Evolutionary conservation across 2,329 filamentous ascomycete species (phyloP).

Genomic region (Calonectria pseudoreteaudii): DNA sequence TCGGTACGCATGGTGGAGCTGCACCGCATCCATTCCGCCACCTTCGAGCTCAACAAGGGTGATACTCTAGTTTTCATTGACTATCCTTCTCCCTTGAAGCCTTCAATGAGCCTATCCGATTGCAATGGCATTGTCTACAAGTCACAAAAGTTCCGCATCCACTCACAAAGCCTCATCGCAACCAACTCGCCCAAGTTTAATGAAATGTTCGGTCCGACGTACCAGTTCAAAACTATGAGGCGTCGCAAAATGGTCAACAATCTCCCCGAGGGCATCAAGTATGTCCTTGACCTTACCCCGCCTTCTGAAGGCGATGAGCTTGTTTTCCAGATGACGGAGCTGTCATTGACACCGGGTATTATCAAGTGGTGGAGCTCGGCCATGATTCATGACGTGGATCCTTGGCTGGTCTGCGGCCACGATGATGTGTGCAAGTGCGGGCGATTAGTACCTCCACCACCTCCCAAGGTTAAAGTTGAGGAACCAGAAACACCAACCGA

Average conservation of each 20-base stretch:
- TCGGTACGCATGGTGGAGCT: conserved; percentile 41
- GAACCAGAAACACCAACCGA: neutral
- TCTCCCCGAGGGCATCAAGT: conserved; percentile 61
- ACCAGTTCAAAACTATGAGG: conserved; percentile 54
- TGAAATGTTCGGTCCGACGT: conserved; percentile 56
- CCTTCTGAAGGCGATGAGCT: conserved; percentile 71
- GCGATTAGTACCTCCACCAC: conserved; percentile 1
- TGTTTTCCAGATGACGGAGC: conserved; percentile 67
- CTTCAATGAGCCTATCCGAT: conserved; percentile 37
- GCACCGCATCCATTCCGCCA: conserved; percentile 41
- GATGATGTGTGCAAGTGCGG: conserved; percentile 54
- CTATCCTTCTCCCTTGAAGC: conserved; percentile 43
- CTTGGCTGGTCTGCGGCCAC: conserved; percentile 52
- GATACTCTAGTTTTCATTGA: conserved; percentile 60
- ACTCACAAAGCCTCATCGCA: conserved; percentile 58
- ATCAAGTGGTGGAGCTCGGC: conserved; percentile 64
- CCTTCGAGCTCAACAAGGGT: conserved; percentile 47
- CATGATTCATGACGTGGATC: conserved; percentile 47
- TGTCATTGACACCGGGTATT: conserved; percentile 68
- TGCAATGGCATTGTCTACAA: conserved; percentile 51
- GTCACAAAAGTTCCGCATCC: conserved; percentile 56
- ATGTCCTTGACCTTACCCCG: conserved; percentile 73
- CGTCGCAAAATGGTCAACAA: conserved; percentile 50
- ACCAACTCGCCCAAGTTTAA: conserved; percentile 61
- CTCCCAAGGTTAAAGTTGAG: neutral